Base-by-base conservation (phyloP, 139 green algal species). In the Picochlorum costavermella region DNA sequence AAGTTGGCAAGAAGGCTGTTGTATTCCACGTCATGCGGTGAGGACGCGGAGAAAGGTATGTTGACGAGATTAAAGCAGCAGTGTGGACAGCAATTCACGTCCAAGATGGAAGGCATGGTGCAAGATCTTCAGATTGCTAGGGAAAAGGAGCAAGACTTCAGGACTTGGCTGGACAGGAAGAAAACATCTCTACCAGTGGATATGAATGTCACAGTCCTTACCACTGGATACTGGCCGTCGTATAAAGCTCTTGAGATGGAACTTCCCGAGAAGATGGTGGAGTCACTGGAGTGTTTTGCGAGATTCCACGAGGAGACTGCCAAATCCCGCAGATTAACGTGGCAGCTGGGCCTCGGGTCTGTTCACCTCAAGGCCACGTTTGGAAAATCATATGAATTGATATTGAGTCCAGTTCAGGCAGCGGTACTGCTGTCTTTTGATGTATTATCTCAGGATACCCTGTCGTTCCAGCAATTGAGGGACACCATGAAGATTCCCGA, bases 51-150 rank as follows among this genome's bases (percentile, higher is more conserved):
- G 82, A 87, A 91, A 48, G 81, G 70, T 64, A 89, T 98, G 66
- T 79, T 99, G 45, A 83, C 87, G 3, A 88, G 89, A 23, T 82
- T 99, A 36, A 99, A 99, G 85, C 88, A 98, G 87, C 92, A 98
- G 80, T 98, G 92, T 70, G 94, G 94, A 20, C 43, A 64, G 31
- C 72, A 95, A 78, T 96, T 95, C 75, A 96, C 89, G 8, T 88
- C 77, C 48, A 96, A 94, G 78, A 78, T 88, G 92, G 92, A 98
- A 80, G 90, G 92, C 68, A 98, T 98, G 92, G 86, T 97, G 30
- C 90, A 79, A 17, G 92, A 97, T 74, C 69, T 98, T 74, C 75
- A 85, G 68, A 64, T 95, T 10, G 67, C 91, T 6, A 76, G 84
- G 13, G 92, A 97, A 66, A 93, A 95, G 75, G 84, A 96, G 73